Evolutionary conservation across 352 stramenopile genomes (phyloP).

Genomic region (Globisporangium yorkense): DNA sequence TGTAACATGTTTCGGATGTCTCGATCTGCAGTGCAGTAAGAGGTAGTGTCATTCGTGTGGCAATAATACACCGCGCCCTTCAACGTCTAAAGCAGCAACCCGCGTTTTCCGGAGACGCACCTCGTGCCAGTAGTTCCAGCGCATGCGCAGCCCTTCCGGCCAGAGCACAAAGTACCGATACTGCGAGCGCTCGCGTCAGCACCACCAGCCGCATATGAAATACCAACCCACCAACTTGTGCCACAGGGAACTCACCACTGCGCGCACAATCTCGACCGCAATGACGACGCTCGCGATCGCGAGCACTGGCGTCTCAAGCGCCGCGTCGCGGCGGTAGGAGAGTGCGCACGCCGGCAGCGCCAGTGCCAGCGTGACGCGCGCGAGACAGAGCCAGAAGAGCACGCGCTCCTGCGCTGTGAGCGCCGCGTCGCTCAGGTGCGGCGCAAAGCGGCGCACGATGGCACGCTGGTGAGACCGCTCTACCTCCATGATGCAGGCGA

Average conservation of each 20-base stretch:
- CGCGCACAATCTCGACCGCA: constrained; percentile 39
- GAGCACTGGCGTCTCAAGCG: constrained; percentile 57
- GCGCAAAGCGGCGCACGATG: constrained; percentile 68
- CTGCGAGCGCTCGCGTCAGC: constrained; percentile 19
- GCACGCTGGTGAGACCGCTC: constrained; percentile 39
- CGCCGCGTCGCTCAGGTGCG: constrained; percentile 48
- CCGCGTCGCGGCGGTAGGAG: constrained; percentile 44
- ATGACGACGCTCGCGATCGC: constrained; percentile 48
- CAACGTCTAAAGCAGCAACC: background rate
- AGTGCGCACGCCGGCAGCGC: constrained; percentile 41
- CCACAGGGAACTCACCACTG: constrained; percentile 26
- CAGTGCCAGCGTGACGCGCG: constrained; percentile 46
- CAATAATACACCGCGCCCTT: too few relatives aligned
- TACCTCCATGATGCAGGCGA: background rate
- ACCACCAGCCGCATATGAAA: background rate
- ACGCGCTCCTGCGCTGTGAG: constrained; percentile 44
- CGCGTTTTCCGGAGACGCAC: constrained; percentile 15
- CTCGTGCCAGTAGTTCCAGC: constrained; percentile 71
- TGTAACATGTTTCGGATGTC: constrained; percentile 55
- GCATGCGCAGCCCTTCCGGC: constrained; percentile 61
- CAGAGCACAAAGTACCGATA: constrained; percentile 66
- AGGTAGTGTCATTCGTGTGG: too few relatives aligned
- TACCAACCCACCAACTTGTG: background rate
- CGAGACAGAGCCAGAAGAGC: constrained; percentile 49
- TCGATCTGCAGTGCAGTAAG: constrained; percentile 40